phyloP scores from a whole-genome alignment of 2,329 filamentous ascomycete genomes.

The Cladosporium sp. region DNA sequence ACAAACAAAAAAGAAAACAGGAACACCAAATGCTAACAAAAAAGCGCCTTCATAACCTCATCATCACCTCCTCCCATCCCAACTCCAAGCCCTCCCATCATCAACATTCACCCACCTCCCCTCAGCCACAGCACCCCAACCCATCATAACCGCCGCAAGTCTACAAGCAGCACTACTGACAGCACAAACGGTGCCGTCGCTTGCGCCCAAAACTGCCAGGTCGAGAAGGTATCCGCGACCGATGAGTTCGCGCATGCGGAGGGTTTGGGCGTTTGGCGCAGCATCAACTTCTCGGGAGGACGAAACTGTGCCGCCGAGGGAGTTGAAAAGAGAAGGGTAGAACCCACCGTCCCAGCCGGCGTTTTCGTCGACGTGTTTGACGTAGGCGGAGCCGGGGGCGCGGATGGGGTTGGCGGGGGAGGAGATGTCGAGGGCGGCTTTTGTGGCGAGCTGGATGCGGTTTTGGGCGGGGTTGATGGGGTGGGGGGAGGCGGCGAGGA shows the following conservation, averaged over 20 bases:
- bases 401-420: conserved; percentile 25
- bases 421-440: conserved; percentile 43
- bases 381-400: conserved; percentile 48
- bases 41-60: not conserved
- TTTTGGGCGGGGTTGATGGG: conserved; percentile 58
- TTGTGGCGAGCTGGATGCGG: conserved; percentile 69
- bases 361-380: conserved; percentile 67
- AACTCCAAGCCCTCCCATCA: conserved; percentile 44
- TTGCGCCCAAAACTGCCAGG: conserved; percentile 64
- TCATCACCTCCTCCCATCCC: conserved; percentile 26
- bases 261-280: conserved; percentile 40
- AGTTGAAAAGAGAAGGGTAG: conserved; percentile 76
- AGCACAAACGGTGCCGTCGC: conserved; percentile 70
- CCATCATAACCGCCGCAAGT: conserved; percentile 78
- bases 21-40: too few species aligned
- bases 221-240: conserved; percentile 80
- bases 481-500: conserved; percentile 33
- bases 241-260: conserved; percentile 66
- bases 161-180: conserved; percentile 65
- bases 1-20: not conserved
- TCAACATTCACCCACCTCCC: conserved; percentile 76
- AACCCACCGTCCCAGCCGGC: conserved; percentile 88
- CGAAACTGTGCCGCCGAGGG: conserved; percentile 50
- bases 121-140: conserved; percentile 64
- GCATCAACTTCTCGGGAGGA: not conserved